Base-by-base conservation (phyloP, 495 filamentous ascomycete species). In the Penicillium egyptiacum region DNA sequence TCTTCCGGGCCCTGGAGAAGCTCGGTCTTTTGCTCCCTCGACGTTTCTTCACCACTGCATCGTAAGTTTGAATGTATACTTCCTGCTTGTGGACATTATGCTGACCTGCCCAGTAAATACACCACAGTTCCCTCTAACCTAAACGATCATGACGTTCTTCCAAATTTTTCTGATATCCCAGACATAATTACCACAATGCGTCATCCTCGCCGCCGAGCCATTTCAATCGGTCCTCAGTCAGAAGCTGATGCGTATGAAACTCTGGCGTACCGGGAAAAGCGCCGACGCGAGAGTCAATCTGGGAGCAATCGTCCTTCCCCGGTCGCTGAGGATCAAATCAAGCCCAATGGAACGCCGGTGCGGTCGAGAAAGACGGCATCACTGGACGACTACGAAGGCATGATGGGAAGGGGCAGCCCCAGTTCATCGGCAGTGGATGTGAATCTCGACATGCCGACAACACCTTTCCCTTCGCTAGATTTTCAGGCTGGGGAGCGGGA, bases 211-310 rank as follows among this genome's bases (percentile, higher is more conserved):
- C 81, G 84, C 56, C 82, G 94, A n/a, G 85, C 90, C 37, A 84
- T 97, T 22, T 96, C 91, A 22, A 81, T 98, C 31, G 94, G 94
- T 0, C 94, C 94, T 6, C 94, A 98, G 72, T 96, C 92, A 25
- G 90, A 88, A 55, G 94, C 94, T 3, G 94, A 98, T 70, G 94
- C 92, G 7, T 96, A 96, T 66, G 94, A 98, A 74, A 91, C 90
- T 17, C 75, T 98, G 20, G 94, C 94, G n/a, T 96, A 93, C 64
- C 84, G 92, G 3, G 90, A 95, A 68, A 85, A 90, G 62, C 83
- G 82, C 59, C 79, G 92, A 61, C 78, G 89, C 40, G 89, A 96
- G 68, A 96, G 89, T 62, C 75, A 86, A 33, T 75, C 75, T 7
- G 63, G 62, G 7, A 53, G 67, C 11, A 65, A 62, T 45, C 64